Base-by-base conservation (phyloP, 208 protist genomes). In the Crithidia thermophila region DNA sequence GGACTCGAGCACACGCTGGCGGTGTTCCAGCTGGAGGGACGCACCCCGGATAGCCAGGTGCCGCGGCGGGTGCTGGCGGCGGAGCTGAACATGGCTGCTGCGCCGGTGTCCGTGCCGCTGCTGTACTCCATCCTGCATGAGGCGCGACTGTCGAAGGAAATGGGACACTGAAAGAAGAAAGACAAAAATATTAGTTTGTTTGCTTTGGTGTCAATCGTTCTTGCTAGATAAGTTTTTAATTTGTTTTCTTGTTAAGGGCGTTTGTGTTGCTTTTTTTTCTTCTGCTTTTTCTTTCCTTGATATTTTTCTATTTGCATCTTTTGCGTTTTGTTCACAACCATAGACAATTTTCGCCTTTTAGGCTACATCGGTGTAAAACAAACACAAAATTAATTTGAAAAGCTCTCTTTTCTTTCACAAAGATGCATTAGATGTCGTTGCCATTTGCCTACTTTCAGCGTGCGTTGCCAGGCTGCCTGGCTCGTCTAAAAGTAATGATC, bases 1-100 rank as follows among this genome's bases (percentile, higher is more conserved):
- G 89, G 91, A 0, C 84, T 95, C 23, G 86, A 96, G 69, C 90
- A 98, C 74, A 87, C 89, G 0, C 69, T 96, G 13, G 84, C 92
- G 3, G 89, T 97, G 4, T 97, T 98, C 57, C 61, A 90, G 40
- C 59, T 85, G 13, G 91, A 97, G 84, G 85, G 82, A 21, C 64
- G 81, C 27, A 79, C 73, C 1, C 80, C 77, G 20, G 79, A 77
- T 51, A 73, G 61, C 20, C 75, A 72, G 34, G 73, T 94, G 16
- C 92, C 89, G 10, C 78, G 86, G 27, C 67, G 79, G 8, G 84
- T 95, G 14, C 69, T 95, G n/a, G 75, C 85, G 39, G 64, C 80
- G 4, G 82, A 97, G 65, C 72, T 94, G 58, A 91, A 90, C 43
- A 72, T 95, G 64, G 68, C 75, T 11, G 82, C 81, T 18, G 92